Base-by-base conservation (phyloP, 257 asterid genomes). In the Scutellaria minor region DNA sequence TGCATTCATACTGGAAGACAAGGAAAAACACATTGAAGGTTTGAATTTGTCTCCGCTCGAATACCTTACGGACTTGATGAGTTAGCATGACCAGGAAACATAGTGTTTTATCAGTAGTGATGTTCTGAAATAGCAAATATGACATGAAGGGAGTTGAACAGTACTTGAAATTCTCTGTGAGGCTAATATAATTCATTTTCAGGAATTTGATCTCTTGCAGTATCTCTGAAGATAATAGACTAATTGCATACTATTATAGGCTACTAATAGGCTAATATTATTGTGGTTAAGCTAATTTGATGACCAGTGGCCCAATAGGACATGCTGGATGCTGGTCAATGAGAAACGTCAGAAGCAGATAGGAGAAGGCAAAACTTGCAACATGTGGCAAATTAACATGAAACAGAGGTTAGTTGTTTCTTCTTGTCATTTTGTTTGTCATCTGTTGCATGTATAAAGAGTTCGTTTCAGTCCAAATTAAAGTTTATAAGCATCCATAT, bases 401-500 rank as follows among this genome's bases (percentile, higher is more conserved):
- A 48, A 58, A 71, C 50, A 37, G 56, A 39, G 70, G 72, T 73
- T 50, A 27, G 50, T 64, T 18, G 18, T 18, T 18, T 18, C 18
- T 18, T 18, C 18, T 18, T 18, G 18, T 18, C 54, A 31, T 24
- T 15, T n/a, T 48, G 1, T 61, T 71, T 39, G 40, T 40, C 41
- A 9, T 68, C 18, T 52, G n/a, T 39, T 15, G 42, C 7, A 14
- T 52, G 12, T 20, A 37, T 52, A 52, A 20, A 14, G 13, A 11
- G 6, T 15, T 31, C 13, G 44, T 4, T 40, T 7, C 0, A 15
- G 0, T 51, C 39, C 31, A 66, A 47, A 52, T 50, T 66, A 31
- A 64, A 31, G 5, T 35, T 4, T 22, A 12, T 57, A 22, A 8
- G 44, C 18, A 27, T 57, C 6, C 24, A 7, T 55, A 22, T 18